Conservation (phyloP, 2,329 filamentous ascomycete species). For the Aspergillus flavus region DNA sequence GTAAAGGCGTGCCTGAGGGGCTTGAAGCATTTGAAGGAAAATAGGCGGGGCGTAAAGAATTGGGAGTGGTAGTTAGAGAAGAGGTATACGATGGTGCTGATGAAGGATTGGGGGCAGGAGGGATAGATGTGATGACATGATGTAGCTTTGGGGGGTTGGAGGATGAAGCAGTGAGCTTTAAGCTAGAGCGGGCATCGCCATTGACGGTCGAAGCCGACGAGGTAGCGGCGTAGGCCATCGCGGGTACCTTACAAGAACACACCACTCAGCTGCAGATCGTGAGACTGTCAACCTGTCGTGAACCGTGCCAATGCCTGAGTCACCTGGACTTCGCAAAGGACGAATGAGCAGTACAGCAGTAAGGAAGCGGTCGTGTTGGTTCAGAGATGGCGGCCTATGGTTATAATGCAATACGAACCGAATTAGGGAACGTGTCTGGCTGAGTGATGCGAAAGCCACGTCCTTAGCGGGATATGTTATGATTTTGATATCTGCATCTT, state of each 20-base stretch:
- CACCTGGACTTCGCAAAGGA: constrained; percentile 42
- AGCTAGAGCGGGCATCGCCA: constrained; percentile 39
- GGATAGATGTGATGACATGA: constrained; percentile 38
- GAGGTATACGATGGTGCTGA: constrained; percentile 34
- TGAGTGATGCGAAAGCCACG: constrained; percentile 39
- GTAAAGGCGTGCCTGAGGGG: constrained; percentile 38
- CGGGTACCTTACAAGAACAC: constrained; percentile 31
- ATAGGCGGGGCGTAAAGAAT: constrained; percentile 30
- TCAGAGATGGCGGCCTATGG: constrained; percentile 27
- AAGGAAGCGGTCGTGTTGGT: constrained; percentile 33
- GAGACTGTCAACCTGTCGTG: constrained; percentile 28
- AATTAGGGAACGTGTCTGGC: constrained; percentile 32
- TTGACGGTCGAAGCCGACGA: constrained; percentile 39
- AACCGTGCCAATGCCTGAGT: constrained; percentile 39
- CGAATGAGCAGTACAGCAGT: constrained; percentile 34
- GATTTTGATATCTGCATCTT: constrained; percentile 49
- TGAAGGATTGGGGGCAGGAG: constrained; percentile 28
- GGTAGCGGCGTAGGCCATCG: constrained; percentile 43
- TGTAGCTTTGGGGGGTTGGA: constrained; percentile 35
- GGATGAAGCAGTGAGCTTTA: constrained; percentile 40
- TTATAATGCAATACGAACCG: constrained; percentile 36
- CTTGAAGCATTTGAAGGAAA: constrained; percentile 37
- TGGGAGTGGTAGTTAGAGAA: constrained; percentile 33
- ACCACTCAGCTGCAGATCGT: constrained; percentile 35
- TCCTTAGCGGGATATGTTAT: constrained; percentile 42